Conservation (phyloP, 2,329 filamentous ascomycete species). For the Cryphonectria radicalis region DNA sequence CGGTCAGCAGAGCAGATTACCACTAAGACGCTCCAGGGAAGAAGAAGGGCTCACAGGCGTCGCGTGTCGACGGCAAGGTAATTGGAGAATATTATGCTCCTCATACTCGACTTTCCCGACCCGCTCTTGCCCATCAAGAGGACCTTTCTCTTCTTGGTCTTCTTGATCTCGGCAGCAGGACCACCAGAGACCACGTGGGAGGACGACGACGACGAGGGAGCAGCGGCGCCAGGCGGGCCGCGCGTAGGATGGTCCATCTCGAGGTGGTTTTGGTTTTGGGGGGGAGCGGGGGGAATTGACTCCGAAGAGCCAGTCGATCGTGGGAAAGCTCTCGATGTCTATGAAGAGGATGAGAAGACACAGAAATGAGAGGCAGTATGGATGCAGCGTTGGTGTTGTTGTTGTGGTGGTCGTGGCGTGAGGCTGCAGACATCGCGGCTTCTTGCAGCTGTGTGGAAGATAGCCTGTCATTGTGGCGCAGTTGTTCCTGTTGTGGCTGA, state of each 20-base stretch:
- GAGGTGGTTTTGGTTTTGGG: neutral
- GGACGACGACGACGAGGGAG: conserved; percentile 19
- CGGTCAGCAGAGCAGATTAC: conserved; percentile 19
- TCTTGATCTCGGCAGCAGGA: conserved; percentile 56
- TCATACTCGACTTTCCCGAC: conserved; percentile 97
- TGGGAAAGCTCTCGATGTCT: neutral
- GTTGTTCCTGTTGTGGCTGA: neutral
- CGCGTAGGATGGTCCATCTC: conserved; percentile 24
- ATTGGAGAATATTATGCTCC: conserved; percentile 98
- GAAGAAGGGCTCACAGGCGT: conserved; percentile 62
- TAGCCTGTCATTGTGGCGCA: conserved; percentile 20
- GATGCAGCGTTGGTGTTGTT: neutral
- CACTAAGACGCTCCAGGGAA: neutral
- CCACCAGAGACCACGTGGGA: conserved; percentile 41
- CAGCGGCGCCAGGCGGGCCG: conserved; percentile 21
- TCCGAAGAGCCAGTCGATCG: conserved; percentile 2
- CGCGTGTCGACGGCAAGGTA: conserved; percentile 97
- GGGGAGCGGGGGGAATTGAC: neutral
- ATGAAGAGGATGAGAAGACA: neutral
- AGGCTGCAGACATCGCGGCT: neutral
- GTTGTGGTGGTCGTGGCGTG: neutral
- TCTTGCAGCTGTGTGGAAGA: conserved; percentile 1
- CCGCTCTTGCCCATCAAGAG: conserved; percentile 94
- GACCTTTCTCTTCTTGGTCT: conserved; percentile 84
- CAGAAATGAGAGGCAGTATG: neutral